Evolutionary conservation across 768 basidiomycete species (phyloP).

Genomic region (Amanita phalloides): DNA sequence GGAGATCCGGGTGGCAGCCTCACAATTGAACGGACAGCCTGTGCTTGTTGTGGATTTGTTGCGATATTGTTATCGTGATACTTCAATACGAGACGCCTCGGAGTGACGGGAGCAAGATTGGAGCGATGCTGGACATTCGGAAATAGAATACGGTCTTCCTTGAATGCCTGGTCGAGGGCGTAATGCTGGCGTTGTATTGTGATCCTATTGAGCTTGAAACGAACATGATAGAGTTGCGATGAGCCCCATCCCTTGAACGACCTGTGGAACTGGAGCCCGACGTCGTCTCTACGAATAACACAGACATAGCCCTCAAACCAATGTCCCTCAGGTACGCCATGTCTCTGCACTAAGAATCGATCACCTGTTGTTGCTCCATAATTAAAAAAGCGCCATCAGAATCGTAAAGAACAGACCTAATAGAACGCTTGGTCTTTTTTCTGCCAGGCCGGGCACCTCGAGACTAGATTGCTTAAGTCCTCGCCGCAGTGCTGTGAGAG

Average conservation of each 20-base stretch:
- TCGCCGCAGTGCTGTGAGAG: neutral
- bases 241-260: slow-evolving; percentile 21
- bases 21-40: slow-evolving; percentile 35
- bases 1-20: slow-evolving; percentile 28
- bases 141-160: slow-evolving; percentile 31
- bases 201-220: slow-evolving; percentile 38
- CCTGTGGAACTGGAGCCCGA: slow-evolving; percentile 29
- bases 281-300: slow-evolving; percentile 25
- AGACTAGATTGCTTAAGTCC: slow-evolving; percentile 17
- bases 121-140: slow-evolving; percentile 20
- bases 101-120: slow-evolving; percentile 4
- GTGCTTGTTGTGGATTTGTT: slow-evolving; percentile 30
- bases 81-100: slow-evolving; percentile 1
- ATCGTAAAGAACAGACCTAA: slow-evolving; percentile 24
- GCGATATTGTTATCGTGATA: slow-evolving; percentile 25
- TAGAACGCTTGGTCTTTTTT: slow-evolving; percentile 36
- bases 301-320: slow-evolving; percentile 45
- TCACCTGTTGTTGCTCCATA: slow-evolving; percentile 22
- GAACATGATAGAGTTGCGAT: slow-evolving; percentile 26
- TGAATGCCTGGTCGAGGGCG: slow-evolving; percentile 27
- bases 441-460: slow-evolving; percentile 32
- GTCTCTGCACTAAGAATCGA: slow-evolving; percentile 29
- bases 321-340: slow-evolving; percentile 17
- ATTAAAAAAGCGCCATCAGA: neutral
- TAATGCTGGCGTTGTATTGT: slow-evolving; percentile 42